Percentiles rank a stretch among this genome's conserved stretches.
Evolutionary conservation across 2,329 filamentous ascomycete species (phyloP).

Genomic region (Paramyrothecium roridum): DNA sequence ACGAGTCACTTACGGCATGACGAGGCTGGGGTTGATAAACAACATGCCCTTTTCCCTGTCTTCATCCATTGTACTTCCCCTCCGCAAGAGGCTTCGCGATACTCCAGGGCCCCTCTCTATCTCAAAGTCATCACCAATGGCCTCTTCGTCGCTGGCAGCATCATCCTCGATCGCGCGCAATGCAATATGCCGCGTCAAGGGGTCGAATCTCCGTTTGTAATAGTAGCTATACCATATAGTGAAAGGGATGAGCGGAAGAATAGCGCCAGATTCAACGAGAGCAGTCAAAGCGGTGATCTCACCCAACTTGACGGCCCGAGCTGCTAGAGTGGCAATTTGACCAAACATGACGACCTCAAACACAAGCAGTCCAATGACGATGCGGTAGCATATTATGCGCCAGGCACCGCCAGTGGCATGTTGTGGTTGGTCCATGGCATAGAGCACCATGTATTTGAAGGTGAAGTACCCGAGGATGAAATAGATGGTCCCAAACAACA

Average conservation of each 20-base stretch:
- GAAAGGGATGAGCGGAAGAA: constrained; percentile 72
- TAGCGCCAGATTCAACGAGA: constrained; percentile 67
- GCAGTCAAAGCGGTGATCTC: constrained; percentile 69
- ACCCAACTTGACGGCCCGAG: constrained; percentile 85
- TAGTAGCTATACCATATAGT: constrained; percentile 90
- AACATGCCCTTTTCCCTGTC: constrained; percentile 64
- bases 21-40: constrained; percentile 76
- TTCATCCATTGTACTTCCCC: constrained; percentile 69
- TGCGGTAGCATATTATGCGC: constrained; percentile 93
- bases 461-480: constrained; percentile 82
- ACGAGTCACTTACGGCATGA: constrained; percentile 55
- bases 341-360: constrained; percentile 92
- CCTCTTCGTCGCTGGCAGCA: constrained; percentile 25
- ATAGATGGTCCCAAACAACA: constrained; percentile 79
- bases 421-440: constrained; percentile 96
- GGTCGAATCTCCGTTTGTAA: constrained; percentile 77
- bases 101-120: constrained; percentile 34
- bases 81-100: constrained; percentile 39
- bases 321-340: constrained; percentile 66
- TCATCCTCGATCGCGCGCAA: constrained; percentile 72
- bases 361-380: constrained; percentile 80
- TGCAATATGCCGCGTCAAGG: constrained; percentile 89
- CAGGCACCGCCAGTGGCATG: constrained; percentile 91
- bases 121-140: constrained; percentile 35
- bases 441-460: constrained; percentile 96